Evolutionary conservation across 2,329 filamentous ascomycete genomes (phyloP).

Genomic region (Incumbomyces delicatus): DNA sequence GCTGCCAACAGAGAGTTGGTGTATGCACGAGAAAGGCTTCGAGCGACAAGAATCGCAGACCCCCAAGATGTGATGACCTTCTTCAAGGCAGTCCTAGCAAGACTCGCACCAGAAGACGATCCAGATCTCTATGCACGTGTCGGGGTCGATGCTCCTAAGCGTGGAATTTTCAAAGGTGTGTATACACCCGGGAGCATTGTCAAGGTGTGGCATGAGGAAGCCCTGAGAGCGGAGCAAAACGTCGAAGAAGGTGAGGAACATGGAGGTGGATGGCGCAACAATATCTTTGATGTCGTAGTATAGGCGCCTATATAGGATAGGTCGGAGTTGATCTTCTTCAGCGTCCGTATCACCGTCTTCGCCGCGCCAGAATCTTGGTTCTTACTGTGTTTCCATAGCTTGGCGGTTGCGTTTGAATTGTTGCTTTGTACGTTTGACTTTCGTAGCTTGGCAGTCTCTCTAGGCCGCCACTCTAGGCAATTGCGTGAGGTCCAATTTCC

Average conservation of each 20-base stretch:
- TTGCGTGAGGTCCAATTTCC: too few relatives aligned
- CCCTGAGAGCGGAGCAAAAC: constrained; percentile 56
- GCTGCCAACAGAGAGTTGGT: constrained; percentile 74
- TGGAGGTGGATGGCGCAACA: constrained; percentile 68
- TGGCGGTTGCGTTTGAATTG: too few relatives aligned
- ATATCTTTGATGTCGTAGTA: constrained; percentile 55
- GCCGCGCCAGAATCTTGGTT: too few relatives aligned
- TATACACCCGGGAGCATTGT: constrained; percentile 86
- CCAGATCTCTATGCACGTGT: constrained; percentile 66
- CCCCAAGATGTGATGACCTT: constrained; percentile 75
- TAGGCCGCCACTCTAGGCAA: too few relatives aligned
- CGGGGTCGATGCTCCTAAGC: constrained; percentile 53
- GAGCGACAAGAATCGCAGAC: constrained; percentile 73
- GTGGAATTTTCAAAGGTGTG: constrained; percentile 65
- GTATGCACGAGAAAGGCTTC: constrained; percentile 74
- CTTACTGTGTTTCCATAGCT: too few relatives aligned
- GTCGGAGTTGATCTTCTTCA: too few relatives aligned
- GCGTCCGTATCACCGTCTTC: too few relatives aligned
- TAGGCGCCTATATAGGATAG: background rate
- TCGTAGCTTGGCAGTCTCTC: too few relatives aligned
- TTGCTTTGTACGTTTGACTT: too few relatives aligned
- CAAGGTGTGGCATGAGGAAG: constrained; percentile 82
- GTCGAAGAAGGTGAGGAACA: constrained; percentile 60
- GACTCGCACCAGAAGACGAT: constrained; percentile 61
- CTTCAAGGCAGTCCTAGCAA: constrained; percentile 67